These are phyloP conservation scores for Paraleonurus japonicus DNA, from an alignment of 257 asterid genomes.

Conservation along the genomic window DNA sequence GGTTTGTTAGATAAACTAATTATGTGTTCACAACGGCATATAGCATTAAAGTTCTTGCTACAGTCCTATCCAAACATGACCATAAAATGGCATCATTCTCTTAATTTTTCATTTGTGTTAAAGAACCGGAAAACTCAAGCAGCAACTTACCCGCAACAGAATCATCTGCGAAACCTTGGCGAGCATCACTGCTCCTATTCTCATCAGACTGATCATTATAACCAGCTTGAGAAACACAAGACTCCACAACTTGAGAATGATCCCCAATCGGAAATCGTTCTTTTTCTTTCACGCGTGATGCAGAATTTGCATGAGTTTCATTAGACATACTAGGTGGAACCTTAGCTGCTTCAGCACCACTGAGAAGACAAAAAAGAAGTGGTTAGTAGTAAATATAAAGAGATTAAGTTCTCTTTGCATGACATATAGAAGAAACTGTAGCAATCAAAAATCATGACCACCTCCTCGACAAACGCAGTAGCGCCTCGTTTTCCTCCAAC, in stretches of 20 bases:
- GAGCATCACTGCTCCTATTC: constrained; percentile 37
- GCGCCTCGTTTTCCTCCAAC: constrained; percentile 76
- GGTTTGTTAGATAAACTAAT: constrained; percentile 3
- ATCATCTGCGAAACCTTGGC: constrained; percentile 32
- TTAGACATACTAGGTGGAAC: constrained; percentile 23
- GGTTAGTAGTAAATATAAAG: constrained; percentile 20
- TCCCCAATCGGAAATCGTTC: constrained; percentile 32
- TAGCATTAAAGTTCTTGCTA: not conserved
- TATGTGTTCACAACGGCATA: constrained; percentile 9
- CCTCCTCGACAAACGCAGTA: constrained; percentile 54
- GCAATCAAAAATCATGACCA: constrained; percentile 29
- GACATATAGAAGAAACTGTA: constrained; percentile 18
- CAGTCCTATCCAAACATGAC: constrained; percentile 9
- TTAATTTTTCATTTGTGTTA: not conserved
- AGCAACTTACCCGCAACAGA: constrained; percentile 36
- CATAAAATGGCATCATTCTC: constrained; percentile 17
- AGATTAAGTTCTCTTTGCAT: not conserved
- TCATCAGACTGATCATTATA: constrained; percentile 31
- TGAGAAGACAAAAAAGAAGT: constrained; percentile 21
- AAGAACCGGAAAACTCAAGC: constrained; percentile 13
- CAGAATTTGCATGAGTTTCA: constrained; percentile 35
- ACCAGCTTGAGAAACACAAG: constrained; percentile 38
- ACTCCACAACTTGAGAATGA: constrained; percentile 34
- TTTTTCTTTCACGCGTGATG: constrained; percentile 38
- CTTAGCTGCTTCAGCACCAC: constrained; percentile 47